A percentile compares a stretch with the other conserved stretches of the same genome.
These are phyloP conservation scores for Beauveria caledonica DNA, from an alignment of 2,329 filamentous ascomycete genomes.

Conservation along the genomic window DNA sequence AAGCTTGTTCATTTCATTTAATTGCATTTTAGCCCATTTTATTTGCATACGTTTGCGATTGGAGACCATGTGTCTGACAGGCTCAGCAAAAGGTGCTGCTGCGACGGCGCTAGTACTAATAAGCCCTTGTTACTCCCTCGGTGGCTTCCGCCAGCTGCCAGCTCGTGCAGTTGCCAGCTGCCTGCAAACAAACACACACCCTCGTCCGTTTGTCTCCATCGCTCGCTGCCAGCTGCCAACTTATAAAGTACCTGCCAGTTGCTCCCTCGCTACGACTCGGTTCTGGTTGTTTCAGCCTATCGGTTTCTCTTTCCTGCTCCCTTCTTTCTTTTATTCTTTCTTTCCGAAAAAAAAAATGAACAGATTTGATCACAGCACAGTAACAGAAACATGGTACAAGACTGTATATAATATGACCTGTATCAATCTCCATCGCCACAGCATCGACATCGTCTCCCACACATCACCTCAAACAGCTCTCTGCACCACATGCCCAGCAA, in stretches of 20 bases:
- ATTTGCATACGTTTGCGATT: neutral
- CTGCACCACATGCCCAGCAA: constrained; percentile 2
- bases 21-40: neutral
- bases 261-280: neutral
- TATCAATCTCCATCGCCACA: neutral
- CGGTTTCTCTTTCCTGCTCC: neutral
- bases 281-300: neutral
- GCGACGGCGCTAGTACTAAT: neutral
- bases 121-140: neutral
- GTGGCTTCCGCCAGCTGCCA: neutral
- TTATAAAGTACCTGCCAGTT: neutral
- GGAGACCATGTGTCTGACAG: neutral
- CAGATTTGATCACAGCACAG: no score
- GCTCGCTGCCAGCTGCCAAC: constrained; percentile 1
- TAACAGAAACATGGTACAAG: neutral
- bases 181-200: constrained; percentile 1
- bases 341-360: neutral
- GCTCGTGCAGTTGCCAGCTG: neutral
- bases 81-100: neutral
- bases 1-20: neutral
- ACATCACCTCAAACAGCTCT: constrained; percentile 4
- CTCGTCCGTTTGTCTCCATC: neutral
- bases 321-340: neutral
- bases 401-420: neutral
- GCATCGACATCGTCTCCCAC: neutral